Evolutionary conservation across 352 stramenopile species (phyloP).

Genomic region (Ophiocytium majus): DNA sequence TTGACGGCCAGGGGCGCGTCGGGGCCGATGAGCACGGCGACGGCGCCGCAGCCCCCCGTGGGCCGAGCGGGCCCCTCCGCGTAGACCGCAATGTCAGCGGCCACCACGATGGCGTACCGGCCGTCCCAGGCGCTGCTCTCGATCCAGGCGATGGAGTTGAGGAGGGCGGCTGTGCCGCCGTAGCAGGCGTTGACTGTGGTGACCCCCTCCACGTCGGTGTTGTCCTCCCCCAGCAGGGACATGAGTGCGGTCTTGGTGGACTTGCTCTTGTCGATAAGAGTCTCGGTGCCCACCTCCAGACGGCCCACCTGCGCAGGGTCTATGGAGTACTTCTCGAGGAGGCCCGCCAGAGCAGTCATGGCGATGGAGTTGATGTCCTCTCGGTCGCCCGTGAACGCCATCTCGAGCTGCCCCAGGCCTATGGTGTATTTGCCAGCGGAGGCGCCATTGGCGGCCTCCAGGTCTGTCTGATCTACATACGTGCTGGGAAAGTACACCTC

Average conservation of each 20-base stretch:
- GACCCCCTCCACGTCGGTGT: slow-evolving; percentile 75
- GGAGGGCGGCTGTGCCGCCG: slow-evolving; percentile 88
- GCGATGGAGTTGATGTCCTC: slow-evolving; percentile 83
- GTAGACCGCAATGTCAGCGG: slow-evolving; percentile 94
- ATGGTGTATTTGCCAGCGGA: slow-evolving; percentile 77
- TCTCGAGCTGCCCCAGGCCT: slow-evolving; percentile 70
- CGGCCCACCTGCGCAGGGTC: slow-evolving; percentile 74
- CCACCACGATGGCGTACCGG: slow-evolving; percentile 90
- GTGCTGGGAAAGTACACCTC: slow-evolving; percentile 91
- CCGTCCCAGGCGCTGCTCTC: slow-evolving; percentile 81
- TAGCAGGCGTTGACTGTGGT: slow-evolving; percentile 97
- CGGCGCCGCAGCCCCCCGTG: slow-evolving; percentile 83
- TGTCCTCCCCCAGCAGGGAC: slow-evolving; percentile 70
- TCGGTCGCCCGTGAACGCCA: slow-evolving; percentile 74
- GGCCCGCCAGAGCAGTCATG: slow-evolving; percentile 66
- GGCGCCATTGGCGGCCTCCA: slow-evolving; percentile 86
- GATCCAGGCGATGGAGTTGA: slow-evolving; percentile 94
- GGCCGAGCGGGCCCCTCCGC: slow-evolving; percentile 65
- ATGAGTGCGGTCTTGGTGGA: slow-evolving; percentile 83
- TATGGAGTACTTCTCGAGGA: slow-evolving; percentile 74
- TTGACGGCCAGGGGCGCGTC: slow-evolving; percentile 86
- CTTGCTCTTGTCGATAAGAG: slow-evolving; percentile 86
- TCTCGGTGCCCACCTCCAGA: slow-evolving; percentile 95
- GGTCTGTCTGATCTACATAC: slow-evolving; percentile 77
- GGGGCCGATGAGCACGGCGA: slow-evolving; percentile 90